Conservation (phyloP, 116 monocot species). For the Papilionanthe hybrid region DNA sequence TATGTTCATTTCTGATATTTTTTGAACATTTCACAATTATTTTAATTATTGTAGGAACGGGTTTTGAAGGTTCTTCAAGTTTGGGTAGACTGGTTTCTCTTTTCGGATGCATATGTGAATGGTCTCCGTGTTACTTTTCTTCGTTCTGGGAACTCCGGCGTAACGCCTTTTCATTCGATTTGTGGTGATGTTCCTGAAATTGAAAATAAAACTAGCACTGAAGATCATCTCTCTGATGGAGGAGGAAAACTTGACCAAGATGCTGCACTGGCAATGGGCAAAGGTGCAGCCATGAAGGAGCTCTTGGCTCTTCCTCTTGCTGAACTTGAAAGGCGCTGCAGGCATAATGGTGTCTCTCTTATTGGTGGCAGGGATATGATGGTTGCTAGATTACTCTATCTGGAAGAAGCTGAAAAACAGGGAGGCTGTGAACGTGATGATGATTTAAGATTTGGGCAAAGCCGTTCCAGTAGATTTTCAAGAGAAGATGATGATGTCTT, state of each 20-base stretch:
- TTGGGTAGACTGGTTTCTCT: conserved; percentile 99
- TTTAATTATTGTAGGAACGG: conserved; percentile 65
- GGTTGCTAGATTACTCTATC: conserved; percentile 88
- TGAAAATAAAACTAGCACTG: conserved; percentile 54
- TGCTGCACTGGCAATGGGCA: conserved; percentile 86
- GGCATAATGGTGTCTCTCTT: conserved; percentile 92
- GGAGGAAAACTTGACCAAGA: conserved; percentile 69
- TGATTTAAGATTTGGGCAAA: conserved; percentile 43
- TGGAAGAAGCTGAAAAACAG: conserved; percentile 92
- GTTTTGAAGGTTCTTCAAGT: conserved; percentile 98
- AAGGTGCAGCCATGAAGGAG: conserved; percentile 86
- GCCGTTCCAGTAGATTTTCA: conserved; percentile 25
- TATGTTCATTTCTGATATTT: not conserved
- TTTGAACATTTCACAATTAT: not conserved
- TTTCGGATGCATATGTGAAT: conserved; percentile 97
- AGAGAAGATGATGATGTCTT: conserved; percentile 49
- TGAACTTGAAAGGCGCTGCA: conserved; percentile 94
- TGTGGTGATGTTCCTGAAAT: conserved; percentile 90
- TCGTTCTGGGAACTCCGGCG: conserved; percentile 85
- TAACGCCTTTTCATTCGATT: conserved; percentile 81
- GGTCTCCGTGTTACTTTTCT: conserved; percentile 88
- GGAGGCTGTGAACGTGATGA: conserved; percentile 65
- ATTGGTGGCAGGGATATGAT: conserved; percentile 93
- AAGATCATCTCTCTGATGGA: conserved; percentile 41
- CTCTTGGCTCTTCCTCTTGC: conserved; percentile 75